Percentiles rank a stretch among this genome's conserved stretches.
These are phyloP conservation scores for Carpinus viminea DNA, from an alignment of 306 rosid genomes.

Conservation along the genomic window DNA sequence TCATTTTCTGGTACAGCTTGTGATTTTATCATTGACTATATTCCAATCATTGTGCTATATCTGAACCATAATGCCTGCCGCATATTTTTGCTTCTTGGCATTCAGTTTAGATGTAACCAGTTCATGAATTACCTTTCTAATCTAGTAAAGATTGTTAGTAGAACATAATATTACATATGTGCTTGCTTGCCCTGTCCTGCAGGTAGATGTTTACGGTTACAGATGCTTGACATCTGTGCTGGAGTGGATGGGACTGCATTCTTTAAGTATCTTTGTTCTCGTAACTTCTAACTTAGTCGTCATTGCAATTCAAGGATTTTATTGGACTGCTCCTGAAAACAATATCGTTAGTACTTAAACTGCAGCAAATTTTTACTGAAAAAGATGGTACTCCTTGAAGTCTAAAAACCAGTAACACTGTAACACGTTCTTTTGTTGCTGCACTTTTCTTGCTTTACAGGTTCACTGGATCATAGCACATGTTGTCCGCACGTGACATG, in stretches of 20 bases:
- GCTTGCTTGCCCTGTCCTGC: constrained; percentile 29
- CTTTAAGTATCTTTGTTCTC: constrained; percentile 69
- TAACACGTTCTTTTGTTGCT: constrained; percentile 2
- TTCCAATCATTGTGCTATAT: background rate
- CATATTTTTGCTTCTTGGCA: background rate
- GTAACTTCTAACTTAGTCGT: constrained; percentile 73
- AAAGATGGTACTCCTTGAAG: background rate
- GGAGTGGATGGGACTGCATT: constrained; percentile 93
- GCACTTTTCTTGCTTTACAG: constrained; percentile 39
- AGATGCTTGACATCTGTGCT: constrained; percentile 54
- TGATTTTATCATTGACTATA: background rate
- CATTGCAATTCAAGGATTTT: constrained; percentile 75
- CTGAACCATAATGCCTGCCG: background rate
- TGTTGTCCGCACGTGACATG: constrained; percentile 36
- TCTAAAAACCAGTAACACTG: background rate
- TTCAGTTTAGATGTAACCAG: background rate
- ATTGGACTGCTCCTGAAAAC: constrained; percentile 57
- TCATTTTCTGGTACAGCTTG: background rate
- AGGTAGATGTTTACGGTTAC: constrained; percentile 72
- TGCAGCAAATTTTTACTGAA: background rate
- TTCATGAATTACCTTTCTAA: background rate
- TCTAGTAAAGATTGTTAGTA: background rate
- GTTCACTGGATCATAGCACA: constrained; percentile 67
- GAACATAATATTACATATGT: background rate
- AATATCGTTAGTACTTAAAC: constrained; percentile 60